Evolutionary conservation across 192 early-diverging fungal genomes (phyloP), one percentile per base, ranked within the genome.

Genomic region (Spizellomyces sp.): DNA sequence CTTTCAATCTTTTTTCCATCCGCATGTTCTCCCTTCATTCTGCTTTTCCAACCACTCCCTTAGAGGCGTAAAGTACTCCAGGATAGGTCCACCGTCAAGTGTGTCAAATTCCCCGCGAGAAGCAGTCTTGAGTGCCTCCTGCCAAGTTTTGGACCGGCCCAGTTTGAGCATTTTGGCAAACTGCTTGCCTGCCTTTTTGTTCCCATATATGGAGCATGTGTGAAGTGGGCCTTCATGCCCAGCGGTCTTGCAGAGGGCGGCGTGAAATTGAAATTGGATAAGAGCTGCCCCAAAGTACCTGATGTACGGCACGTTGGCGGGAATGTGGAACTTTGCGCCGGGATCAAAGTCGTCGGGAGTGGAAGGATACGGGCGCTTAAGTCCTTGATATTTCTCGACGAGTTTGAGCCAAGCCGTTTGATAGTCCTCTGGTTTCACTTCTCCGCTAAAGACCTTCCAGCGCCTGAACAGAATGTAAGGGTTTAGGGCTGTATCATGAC

Each of bases 61-160:
- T 61, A 77, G 58, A 46, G 76, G 76, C 36, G 50, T 48, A 62
- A 77, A 77, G 67, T 77, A 77, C 12, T 76, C 60, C 12, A 77
- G 43, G 21, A 77, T 45, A 4, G 71, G 62, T 6, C 65, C 27
- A 10, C 64, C 73, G 60, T 77, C 71, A 43, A 77, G 27, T 9
- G 68, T 61, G 62, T 70, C 57, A 52, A 66, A 75, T 27, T 45
- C 9, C 14, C 73, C 73, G 46, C 9, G 17, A 17, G 76, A 69
- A 19, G 17, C 58, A 45, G 48, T 55, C n/a, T 14, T 21, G 19
- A 69, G 42, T 3, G 74, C 77, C 60, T 77, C 70, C 36, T 69
- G 77, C 78, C 78, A 79, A 21, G 69, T 17, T 17, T 61, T 10
- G 47, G 46, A 56, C 48, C 61, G 27, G 46, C 78, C 78, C 22